Evolutionary conservation across 305 asterid species (phyloP).

Genomic region (Fraxinus ornus): DNA sequence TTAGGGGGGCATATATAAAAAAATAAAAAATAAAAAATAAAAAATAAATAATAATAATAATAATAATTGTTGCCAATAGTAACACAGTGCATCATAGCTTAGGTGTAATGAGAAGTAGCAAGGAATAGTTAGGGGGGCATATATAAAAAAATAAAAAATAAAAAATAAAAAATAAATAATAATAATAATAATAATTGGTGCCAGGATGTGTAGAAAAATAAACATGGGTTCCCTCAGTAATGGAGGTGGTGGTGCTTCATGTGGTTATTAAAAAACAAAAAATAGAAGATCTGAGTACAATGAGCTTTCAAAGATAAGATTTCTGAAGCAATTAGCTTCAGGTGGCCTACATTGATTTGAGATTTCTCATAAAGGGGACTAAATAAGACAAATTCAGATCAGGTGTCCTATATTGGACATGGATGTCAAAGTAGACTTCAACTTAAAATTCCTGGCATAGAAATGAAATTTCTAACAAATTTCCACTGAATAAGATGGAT

Average conservation of each 20-base stretch:
- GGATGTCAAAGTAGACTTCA: slow-evolving; percentile 4
- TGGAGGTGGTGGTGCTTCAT: not conserved
- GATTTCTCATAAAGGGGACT: not conserved
- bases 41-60: no score
- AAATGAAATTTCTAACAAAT: not conserved
- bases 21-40: no score
- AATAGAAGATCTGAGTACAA: not conserved
- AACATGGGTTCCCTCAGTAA: not conserved
- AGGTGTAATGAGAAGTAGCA: not conserved
- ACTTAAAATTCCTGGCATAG: slow-evolving; percentile 4
- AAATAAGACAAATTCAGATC: not conserved
- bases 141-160: not conserved
- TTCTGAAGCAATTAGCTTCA: not conserved
- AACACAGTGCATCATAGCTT: not conserved
- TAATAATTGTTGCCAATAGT: no score
- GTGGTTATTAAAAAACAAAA: not conserved
- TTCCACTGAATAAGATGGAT: slow-evolving; percentile 2
- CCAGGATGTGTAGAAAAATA: not conserved
- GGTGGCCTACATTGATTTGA: not conserved
- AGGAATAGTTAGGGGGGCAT: not conserved
- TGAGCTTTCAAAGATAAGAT: not conserved
- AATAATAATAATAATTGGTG: not conserved
- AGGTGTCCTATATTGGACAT: not conserved
- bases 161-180: no score
- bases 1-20: no score